A percentile compares a stretch with the other conserved stretches of the same genome.
Conservation (phyloP, 129 eudicot species). For the Artemisia annua region DNA sequence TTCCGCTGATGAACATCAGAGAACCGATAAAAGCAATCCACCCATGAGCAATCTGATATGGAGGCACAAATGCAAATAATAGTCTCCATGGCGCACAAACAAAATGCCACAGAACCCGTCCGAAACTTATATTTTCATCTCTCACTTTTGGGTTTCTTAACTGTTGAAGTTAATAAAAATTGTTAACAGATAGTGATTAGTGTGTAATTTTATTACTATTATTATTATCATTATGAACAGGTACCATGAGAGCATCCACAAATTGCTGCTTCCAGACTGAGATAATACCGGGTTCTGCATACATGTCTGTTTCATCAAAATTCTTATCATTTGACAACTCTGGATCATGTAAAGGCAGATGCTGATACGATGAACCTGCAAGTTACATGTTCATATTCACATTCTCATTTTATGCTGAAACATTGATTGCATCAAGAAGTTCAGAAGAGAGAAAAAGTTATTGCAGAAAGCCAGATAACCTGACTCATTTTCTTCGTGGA, state of each 20-base stretch:
- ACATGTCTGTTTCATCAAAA: too few relatives aligned
- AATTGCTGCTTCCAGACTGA: too few relatives aligned
- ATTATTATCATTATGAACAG: not conserved
- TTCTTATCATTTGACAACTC: too few relatives aligned
- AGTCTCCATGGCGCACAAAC: slow-evolving; percentile 80
- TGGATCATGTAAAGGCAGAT: too few relatives aligned
- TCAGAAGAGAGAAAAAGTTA: too few relatives aligned
- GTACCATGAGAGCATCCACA: too few relatives aligned
- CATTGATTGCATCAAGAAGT: not conserved
- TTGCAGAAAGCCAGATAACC: slow-evolving; percentile 30
- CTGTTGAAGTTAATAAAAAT: slow-evolving; percentile 33
- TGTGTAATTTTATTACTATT: slow-evolving; percentile 8
- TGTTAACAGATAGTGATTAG: not conserved
- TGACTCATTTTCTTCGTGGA: slow-evolving; percentile 53
- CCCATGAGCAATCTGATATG: slow-evolving; percentile 90
- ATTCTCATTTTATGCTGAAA: not conserved
- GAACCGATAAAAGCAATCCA: slow-evolving; percentile 91
- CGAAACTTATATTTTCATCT: slow-evolving; percentile 35
- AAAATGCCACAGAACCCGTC: slow-evolving; percentile 53
- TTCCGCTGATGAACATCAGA: slow-evolving; percentile 72
- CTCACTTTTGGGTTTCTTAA: slow-evolving; percentile 46
- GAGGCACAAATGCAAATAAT: slow-evolving; percentile 91
- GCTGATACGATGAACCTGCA: too few relatives aligned
- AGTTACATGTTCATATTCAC: not conserved
- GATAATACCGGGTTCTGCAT: too few relatives aligned